phyloP scores from a whole-genome alignment of 345 rosid genomes.

The Camelina laxa region DNA sequence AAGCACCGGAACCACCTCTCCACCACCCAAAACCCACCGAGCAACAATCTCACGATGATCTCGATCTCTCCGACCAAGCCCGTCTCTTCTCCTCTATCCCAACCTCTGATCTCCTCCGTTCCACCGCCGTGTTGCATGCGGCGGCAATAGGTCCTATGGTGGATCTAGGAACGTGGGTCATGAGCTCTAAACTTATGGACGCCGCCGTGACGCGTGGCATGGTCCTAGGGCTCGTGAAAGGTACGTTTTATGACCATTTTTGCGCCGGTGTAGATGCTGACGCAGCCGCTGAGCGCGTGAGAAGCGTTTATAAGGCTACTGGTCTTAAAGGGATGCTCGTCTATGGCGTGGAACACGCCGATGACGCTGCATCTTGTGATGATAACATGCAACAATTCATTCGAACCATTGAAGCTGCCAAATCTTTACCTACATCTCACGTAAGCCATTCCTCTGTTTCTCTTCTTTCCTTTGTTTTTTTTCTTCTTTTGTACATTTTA shows the following conservation, averaged over 20 bases:
- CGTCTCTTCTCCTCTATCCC: slow-evolving; percentile 59
- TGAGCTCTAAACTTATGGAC: slow-evolving; percentile 72
- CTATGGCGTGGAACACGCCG: slow-evolving; percentile 73
- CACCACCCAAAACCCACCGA: slow-evolving; percentile 37
- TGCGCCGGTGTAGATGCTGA: slow-evolving; percentile 71
- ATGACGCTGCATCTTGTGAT: slow-evolving; percentile 63
- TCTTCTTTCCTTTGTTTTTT: background rate
- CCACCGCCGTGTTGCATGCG: slow-evolving; percentile 57
- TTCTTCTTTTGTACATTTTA: background rate
- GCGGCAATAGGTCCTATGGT: slow-evolving; percentile 66
- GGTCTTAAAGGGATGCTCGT: slow-evolving; percentile 82
- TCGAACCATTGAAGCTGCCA: slow-evolving; percentile 57
- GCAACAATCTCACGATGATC: slow-evolving; percentile 19
- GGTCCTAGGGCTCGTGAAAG: slow-evolving; percentile 48
- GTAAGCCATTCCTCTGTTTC: slow-evolving; percentile 47
- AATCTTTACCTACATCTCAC: slow-evolving; percentile 64
- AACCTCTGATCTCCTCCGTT: slow-evolving; percentile 56
- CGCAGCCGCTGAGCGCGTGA: slow-evolving; percentile 53
- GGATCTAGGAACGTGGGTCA: slow-evolving; percentile 74
- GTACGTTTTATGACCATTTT: slow-evolving; percentile 78
- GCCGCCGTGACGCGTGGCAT: slow-evolving; percentile 47
- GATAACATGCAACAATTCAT: slow-evolving; percentile 65
- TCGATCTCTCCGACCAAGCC: slow-evolving; percentile 60
- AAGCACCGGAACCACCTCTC: slow-evolving; percentile 41
- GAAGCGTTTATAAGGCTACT: slow-evolving; percentile 52